A percentile compares a stretch with the other conserved stretches of the same genome.
Evolutionary conservation across 169 alveolate species (phyloP).

Genomic region (Cryptosporidium tyzzeri): DNA sequence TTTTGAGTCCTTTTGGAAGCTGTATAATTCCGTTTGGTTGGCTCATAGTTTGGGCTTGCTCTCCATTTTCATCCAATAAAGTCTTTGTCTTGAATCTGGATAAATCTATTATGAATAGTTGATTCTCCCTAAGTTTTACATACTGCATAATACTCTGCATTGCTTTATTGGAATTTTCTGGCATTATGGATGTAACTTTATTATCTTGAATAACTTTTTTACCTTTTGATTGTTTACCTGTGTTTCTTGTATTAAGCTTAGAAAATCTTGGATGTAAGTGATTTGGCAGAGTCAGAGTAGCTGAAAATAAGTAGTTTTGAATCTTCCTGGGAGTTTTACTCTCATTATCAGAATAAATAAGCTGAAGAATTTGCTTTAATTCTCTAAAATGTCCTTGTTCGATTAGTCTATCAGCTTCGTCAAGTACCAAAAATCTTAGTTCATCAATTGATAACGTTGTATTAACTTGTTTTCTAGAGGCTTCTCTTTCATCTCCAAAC

Average conservation of each 20-base stretch:
- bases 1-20: slow-evolving; percentile 81
- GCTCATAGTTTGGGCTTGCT: background rate
- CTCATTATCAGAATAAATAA: slow-evolving; percentile 73
- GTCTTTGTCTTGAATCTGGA: slow-evolving; percentile 47
- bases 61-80: background rate
- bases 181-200: slow-evolving; percentile 5
- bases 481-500: background rate
- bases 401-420: slow-evolving; percentile 91
- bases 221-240: slow-evolving; percentile 5
- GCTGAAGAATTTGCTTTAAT: slow-evolving; percentile 80
- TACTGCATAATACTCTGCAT: slow-evolving; percentile 72
- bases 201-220: background rate
- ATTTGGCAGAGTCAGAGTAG: slow-evolving; percentile 47
- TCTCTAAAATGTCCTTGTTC: slow-evolving; percentile 85
- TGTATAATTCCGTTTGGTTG: slow-evolving; percentile 74
- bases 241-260: slow-evolving; percentile 21
- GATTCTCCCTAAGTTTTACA: slow-evolving; percentile 42
- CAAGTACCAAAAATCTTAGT: slow-evolving; percentile 82
- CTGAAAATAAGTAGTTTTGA: slow-evolving; percentile 60
- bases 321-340: slow-evolving; percentile 26
- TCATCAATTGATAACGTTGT: slow-evolving; percentile 55
- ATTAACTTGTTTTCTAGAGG: slow-evolving; percentile 49
- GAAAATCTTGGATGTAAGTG: slow-evolving; percentile 62
- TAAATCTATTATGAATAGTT: slow-evolving; percentile 45
- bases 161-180: slow-evolving; percentile 44